phyloP scores from a whole-genome alignment of 192 early-diverging fungal species.

The Borealophlyctis nickersoniae region DNA sequence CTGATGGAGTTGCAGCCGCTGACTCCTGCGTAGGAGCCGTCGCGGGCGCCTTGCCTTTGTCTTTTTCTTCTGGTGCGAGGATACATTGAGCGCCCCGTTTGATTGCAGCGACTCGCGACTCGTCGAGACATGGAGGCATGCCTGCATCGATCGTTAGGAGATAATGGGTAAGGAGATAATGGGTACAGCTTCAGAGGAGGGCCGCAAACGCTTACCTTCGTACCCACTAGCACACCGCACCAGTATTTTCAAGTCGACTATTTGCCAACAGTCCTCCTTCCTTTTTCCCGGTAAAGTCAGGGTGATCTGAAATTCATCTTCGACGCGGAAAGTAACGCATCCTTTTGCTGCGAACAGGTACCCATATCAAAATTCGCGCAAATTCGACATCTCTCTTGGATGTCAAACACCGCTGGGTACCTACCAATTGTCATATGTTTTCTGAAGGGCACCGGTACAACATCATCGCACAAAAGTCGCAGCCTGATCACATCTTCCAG shows the following conservation, averaged over 20 bases:
- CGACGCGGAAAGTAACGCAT: conserved; percentile 67
- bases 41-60: neutral
- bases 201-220: conserved; percentile 36
- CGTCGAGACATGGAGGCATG: no score
- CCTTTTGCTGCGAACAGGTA: conserved; percentile 52
- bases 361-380: conserved; percentile 12
- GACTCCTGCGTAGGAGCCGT: conserved; percentile 1
- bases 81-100: no score
- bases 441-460: conserved; percentile 52
- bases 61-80: no score
- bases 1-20: neutral
- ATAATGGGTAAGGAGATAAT: no score
- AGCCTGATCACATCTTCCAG: conserved; percentile 71
- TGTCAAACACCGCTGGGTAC: neutral
- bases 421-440: conserved; percentile 27
- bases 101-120: no score
- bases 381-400: conserved; percentile 59
- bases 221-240: conserved; percentile 49
- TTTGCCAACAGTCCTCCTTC: conserved; percentile 60
- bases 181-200: no score
- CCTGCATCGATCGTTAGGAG: no score
- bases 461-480: conserved; percentile 69
- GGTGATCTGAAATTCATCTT: conserved; percentile 62
- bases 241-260: conserved; percentile 67
- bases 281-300: conserved; percentile 68